Evolutionary conservation across 1,284 basidiomycete genomes (phyloP), one percentile per base, ranked within the genome.

Genomic region (Ustilago tritici): DNA sequence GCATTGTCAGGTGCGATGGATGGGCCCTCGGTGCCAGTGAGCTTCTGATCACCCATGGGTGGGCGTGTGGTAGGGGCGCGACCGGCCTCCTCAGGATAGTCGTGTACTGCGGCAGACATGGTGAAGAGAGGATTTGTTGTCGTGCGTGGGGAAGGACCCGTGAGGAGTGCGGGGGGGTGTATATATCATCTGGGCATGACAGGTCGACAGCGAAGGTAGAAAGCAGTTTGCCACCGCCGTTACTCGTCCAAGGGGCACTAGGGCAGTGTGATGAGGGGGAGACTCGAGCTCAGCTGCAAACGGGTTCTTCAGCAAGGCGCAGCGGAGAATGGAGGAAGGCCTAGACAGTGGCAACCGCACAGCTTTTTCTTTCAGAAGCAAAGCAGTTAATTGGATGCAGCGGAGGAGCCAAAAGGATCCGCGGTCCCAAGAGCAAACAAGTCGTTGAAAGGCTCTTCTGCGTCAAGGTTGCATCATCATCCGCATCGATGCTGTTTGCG

Each of bases 1-100:
- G 79, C 79, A 35, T 79, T 77, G 65, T 82, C 80, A 55, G 80
- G 80, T n/a, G 80, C 79, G 56, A 82, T 70, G 40, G 79, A 65
- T 17, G 74, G 74, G 15, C 53, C 70, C 6, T 78, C 50, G 65
- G 53, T 60, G 54, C 78, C 76, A 32, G 78, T 78, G 28, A 80
- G 65, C 59, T 69, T 63, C 55, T 79, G 79, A 17, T 77, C 56
- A 49, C 73, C 76, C 61, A 80, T 65, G 0, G 69, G 47, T 7
- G 79, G 77, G 9, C 77, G 67, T 10, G 59, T 67, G 11, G 65
- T 60, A 4, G 74, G 63, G 28, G 69, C 49, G 23, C 17, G 40
- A 35, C 75, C 79, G 14, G 78, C 78, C 57, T 71, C 78, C 52
- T 69, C 59, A 17, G 79, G 79, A 54, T 15, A 67, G 43, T 11